Percentiles rank a stretch among this genome's conserved stretches.
phyloP scores from a whole-genome alignment of 2,329 filamentous ascomycete genomes.

The Diplodia corticola region DNA sequence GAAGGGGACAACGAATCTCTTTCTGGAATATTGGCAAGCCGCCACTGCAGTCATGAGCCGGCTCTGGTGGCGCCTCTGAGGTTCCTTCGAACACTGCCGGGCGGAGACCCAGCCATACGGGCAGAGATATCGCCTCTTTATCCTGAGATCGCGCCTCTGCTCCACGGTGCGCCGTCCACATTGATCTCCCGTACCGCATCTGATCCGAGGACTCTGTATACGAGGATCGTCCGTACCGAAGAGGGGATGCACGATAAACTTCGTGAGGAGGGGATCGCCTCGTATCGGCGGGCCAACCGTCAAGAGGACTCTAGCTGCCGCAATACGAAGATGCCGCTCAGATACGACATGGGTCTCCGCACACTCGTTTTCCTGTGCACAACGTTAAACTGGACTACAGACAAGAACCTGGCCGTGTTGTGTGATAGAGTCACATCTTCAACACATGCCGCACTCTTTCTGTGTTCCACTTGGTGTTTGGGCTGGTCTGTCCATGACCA shows the following conservation, averaged over 20 bases:
- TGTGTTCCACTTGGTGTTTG: background rate
- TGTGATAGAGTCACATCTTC: background rate
- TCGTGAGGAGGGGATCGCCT: slow-evolving; percentile 13
- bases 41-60: background rate
- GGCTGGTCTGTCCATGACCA: background rate
- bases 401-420: background rate
- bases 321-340: slow-evolving; percentile 8
- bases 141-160: background rate
- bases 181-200: background rate
- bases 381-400: background rate
- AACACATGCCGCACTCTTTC: background rate
- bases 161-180: background rate
- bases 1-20: background rate
- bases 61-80: background rate
- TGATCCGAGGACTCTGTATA: slow-evolving; percentile 9
- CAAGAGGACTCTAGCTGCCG: slow-evolving; percentile 1
- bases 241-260: slow-evolving; percentile 1
- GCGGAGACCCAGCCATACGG: no score
- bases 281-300: slow-evolving; percentile 11
- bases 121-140: background rate
- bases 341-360: slow-evolving; percentile 9
- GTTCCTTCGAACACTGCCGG: background rate
- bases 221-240: slow-evolving; percentile 16
- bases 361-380: background rate
- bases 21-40: background rate